Percentiles rank a stretch among this genome's conserved stretches.
Evolutionary conservation across 352 stramenopile species (phyloP).

Genomic region (Phytophthora lateralis): DNA sequence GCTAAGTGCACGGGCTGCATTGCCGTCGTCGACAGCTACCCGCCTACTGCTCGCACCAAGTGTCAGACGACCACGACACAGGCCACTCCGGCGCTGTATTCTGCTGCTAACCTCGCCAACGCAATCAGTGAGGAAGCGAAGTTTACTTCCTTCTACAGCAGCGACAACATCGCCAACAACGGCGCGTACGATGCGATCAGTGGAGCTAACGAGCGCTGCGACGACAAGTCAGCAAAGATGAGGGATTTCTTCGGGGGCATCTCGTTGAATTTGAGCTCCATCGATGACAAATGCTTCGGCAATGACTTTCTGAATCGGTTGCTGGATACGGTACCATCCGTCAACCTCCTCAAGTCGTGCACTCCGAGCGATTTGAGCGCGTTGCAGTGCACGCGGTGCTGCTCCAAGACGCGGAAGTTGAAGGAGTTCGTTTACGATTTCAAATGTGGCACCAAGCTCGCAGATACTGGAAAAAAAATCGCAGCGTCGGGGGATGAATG

Average conservation of each 20-base stretch:
- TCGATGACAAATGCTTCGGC: constrained; percentile 18
- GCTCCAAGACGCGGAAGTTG: constrained; percentile 21
- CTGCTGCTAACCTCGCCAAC: constrained; percentile 1
- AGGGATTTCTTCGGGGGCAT: constrained; percentile 18
- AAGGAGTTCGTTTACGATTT: constrained; percentile 31
- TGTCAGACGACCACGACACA: constrained; percentile 6
- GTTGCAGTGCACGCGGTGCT: constrained; percentile 29
- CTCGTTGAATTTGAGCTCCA: neutral
- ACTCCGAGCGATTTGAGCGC: constrained; percentile 2
- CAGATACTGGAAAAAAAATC: constrained; percentile 11
- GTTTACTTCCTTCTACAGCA: constrained; percentile 22
- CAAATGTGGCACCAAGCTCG: constrained; percentile 14
- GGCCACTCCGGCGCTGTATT: neutral
- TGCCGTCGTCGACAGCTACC: constrained; percentile 29
- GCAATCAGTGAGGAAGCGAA: constrained; percentile 16
- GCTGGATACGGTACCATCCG: constrained; percentile 1
- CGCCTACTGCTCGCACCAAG: constrained; percentile 8
- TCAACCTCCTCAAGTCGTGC: neutral
- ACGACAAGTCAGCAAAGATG: constrained; percentile 11
- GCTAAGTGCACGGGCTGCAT: constrained; percentile 21
- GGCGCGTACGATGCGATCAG: constrained; percentile 7
- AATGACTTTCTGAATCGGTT: constrained; percentile 11
- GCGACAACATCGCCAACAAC: constrained; percentile 27
- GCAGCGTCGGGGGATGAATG: constrained; percentile 13
- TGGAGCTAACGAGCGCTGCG: constrained; percentile 17